Base-by-base conservation (phyloP, 2,329 filamentous ascomycete species). In the Exophiala sp. region DNA sequence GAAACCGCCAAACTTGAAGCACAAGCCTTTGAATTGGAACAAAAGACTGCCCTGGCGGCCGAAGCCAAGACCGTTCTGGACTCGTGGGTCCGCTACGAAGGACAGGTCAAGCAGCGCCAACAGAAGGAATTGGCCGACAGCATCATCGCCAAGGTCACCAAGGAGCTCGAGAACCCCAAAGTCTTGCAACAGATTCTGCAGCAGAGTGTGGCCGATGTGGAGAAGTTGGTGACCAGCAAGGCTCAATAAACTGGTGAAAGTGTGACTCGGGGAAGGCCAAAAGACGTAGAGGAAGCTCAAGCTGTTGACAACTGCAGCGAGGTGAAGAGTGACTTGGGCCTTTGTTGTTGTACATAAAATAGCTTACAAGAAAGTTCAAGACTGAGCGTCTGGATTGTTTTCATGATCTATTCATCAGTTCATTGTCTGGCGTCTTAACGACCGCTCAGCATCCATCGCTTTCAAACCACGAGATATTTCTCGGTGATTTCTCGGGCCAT, bases 141-240 rank as follows among this genome's bases (percentile, higher is more conserved):
- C 71, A 79, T 98, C 73, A 97, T 98, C 66, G 82, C 86, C 78
- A 98, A 96, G 83, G 93, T 97, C 69, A 85, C 87, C 74, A 97
- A 97, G 83, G 91, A 97, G 80, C 83, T 98, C 52, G 88, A 96
- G 81, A 96, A 86, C 81, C 93, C 94, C 71, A 97, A 90, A 82
- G 80, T 85, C 61, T 83, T 98, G 65, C 88, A 96, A 80, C 89
- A 96, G 78, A 96, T 98, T 66, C 83, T 98, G 64, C 86, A 93
- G 77, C 93, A 98, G 81, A 95, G 89, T 72, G 81, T 98, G 66
- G 75, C 85, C 59, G 93, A 98, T 73, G 84, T 98, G 68, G 93
- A 98, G 83, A 91, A 51, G 40, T 48, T 56, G 47, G 53, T 61
- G 5, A 27, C 11, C 34, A 18, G 44, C 50, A 60, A 60, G 53